Evolutionary conservation across 352 stramenopile genomes (phyloP), one percentile per base, ranked within the genome.

Genomic region (Phytophthora boehmeriae): DNA sequence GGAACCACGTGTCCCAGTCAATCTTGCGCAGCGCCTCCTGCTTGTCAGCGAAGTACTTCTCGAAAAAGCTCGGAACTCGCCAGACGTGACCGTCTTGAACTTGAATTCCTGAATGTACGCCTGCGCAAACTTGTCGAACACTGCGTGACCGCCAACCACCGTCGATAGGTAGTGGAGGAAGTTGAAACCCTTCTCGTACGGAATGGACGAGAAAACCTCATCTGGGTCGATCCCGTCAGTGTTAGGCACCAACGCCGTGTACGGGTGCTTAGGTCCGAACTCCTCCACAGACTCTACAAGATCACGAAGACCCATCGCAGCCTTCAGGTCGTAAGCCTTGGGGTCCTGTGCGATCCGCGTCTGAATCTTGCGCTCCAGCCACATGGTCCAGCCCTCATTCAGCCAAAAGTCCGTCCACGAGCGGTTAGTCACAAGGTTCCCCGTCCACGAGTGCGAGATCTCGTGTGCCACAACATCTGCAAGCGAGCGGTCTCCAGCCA

Each of bases 331-430:
- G 65, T 83, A 85, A 0, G 66, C 60, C 27, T 71, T 66, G 9
- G 74, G 73, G 30, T 85, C 75, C 38, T 73, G 57, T 16, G 75
- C 54, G 47, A 86, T 87, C 4, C 65, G 70, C 2, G 78, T 81
- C 79, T 98, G 96, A 56, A 99, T 98, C 66, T 98, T 98, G 32
- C 97, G 84, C 76, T 99, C 90, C n/a, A 99, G 84, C 86, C 96
- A 99, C 55, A 97, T 89, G 1, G 97, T 99, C 94, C 94, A 99
- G 11, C 96, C 96, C 62, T 99, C 97, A 67, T 99, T 99, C n/a
- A 99, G 75, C 96, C 96, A 99, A 71, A 99, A 99, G 70, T 99
- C 89, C 17, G 88, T 87, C 87, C 89, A 99, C 48, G 89, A 98
- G 53, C 78, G 77, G 83, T 99, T 99, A 8, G 97, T 99, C 13